A percentile compares a stretch with the other conserved stretches of the same genome.
These are phyloP conservation scores for Penicillium italicum DNA, from an alignment of 2,329 filamentous ascomycete species.

Conservation along the genomic window DNA sequence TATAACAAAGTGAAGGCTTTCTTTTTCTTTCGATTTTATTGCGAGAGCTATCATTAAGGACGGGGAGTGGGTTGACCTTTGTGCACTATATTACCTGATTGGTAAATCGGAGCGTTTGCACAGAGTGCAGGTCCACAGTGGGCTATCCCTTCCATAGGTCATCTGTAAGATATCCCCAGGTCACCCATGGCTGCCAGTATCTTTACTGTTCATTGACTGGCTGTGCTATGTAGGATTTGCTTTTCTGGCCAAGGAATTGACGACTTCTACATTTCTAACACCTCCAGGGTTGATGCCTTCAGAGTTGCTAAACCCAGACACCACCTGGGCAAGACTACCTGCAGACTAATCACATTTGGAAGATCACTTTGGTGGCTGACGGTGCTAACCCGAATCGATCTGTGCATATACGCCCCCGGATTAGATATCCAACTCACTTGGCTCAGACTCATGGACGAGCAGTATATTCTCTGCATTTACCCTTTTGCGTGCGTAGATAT, in stretches of 20 bases:
- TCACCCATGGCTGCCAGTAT: not conserved
- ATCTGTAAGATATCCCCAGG: no score
- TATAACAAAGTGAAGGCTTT: not conserved
- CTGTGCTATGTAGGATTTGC: not conserved
- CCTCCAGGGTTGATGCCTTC: not conserved
- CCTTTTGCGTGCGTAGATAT: no score
- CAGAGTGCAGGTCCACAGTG: not conserved
- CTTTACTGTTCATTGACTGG: not conserved
- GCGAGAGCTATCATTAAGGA: not conserved
- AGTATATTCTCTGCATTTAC: not conserved
- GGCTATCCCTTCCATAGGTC: not conserved
- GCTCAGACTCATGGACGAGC: not conserved
- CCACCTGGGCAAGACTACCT: not conserved
- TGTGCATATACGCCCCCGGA: not conserved
- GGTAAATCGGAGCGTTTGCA: not conserved
- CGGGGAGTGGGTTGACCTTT: no score
- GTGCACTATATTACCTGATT: not conserved
- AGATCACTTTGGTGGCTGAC: not conserved
- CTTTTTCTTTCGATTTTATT: not conserved
- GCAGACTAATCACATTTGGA: not conserved
- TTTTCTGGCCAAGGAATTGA: not conserved
- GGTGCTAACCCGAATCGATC: not conserved
- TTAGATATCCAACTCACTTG: not conserved
- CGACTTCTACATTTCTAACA: not conserved
- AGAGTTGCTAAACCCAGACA: not conserved